Percentiles rank a stretch among this genome's conserved stretches.
Conservation (phyloP, 768 basidiomycete species). For the Lyophyllum semitale region DNA sequence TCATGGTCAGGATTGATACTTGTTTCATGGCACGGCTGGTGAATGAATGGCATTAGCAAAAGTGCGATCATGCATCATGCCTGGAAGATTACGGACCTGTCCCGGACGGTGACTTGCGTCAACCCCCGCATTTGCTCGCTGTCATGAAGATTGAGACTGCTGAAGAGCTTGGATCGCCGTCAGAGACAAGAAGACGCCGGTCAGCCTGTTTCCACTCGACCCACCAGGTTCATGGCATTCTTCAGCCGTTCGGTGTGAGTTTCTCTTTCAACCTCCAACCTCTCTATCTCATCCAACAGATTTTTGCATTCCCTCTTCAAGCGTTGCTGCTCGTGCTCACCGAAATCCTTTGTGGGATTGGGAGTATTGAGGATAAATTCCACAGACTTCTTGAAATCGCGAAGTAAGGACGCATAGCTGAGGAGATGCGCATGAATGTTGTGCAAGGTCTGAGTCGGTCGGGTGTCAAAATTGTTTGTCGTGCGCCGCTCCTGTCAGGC, state of each 20-base stretch:
- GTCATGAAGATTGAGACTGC: constrained; percentile 57
- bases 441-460: constrained; percentile 56
- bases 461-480: constrained; percentile 40
- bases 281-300: constrained; percentile 43
- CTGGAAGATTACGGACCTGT: constrained; percentile 32
- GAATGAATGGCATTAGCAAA: neutral
- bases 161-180: constrained; percentile 46
- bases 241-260: constrained; percentile 39
- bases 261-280: constrained; percentile 36
- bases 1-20: constrained; percentile 49
- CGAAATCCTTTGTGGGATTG: constrained; percentile 26
- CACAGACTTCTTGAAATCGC: constrained; percentile 55
- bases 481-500: constrained; percentile 47
- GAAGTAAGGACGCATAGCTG: constrained; percentile 55
- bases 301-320: constrained; percentile 39
- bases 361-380: constrained; percentile 46
- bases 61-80: neutral
- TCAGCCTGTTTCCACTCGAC: neutral
- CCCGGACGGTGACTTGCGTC: constrained; percentile 47
- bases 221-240: constrained; percentile 49
- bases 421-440: constrained; percentile 61
- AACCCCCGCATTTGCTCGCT: constrained; percentile 51
- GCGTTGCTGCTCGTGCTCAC: constrained; percentile 9
- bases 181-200: neutral
- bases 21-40: constrained; percentile 33